Evolutionary conservation across 225 moss, liverwort and hornwort species (phyloP), one percentile per base, ranked within the genome.

Genomic region (Takakia lepidozioides): DNA sequence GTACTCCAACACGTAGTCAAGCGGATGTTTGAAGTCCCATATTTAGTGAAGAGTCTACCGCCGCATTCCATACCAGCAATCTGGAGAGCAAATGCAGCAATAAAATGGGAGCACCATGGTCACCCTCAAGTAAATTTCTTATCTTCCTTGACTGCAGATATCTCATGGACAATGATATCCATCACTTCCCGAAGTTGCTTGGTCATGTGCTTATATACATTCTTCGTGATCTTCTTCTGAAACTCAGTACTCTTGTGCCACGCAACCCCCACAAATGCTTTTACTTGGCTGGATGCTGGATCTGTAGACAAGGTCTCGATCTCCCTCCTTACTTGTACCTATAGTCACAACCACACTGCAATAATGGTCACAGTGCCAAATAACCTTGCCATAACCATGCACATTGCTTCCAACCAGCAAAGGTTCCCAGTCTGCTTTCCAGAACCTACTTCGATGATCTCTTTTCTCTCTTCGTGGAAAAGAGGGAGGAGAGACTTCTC

Each of bases 231-330:
- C 30, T 86, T 83, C 54, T 61, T 71, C 55, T 78, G 80, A 13
- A 79, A 71, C 3, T 75, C 78, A 19, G 80, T 83, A 52, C 74
- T 76, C 52, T 81, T 90, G 27, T 78, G 76, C 89, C 89, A 90
- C 6, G 74, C 80, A 18, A 86, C 77, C 29, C 83, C 86, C 3
- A 80, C 64, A 36, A 62, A 86, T 19, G 70, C 66, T 58, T 71
- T 83, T 1, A 76, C 39, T 30, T 62, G 62, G 27, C 59, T 67
- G 21, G 50, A 32, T 3, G 75, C 26, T 29, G 83, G 77, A 15
- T 68, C 53, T 5, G 64, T 50, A 2, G 83, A 66, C 17, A 80
- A 1, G 10, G 77, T 73, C 44, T 72, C 60, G 4, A 62, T n/a
- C 46, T 81, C 83, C 45, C 67, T 68, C 54, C 69, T 68, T 17